Percentiles rank a stretch among this genome's conserved stretches.
Conservation (phyloP, 1,139 yeast species). For the Taphrina pruni region DNA sequence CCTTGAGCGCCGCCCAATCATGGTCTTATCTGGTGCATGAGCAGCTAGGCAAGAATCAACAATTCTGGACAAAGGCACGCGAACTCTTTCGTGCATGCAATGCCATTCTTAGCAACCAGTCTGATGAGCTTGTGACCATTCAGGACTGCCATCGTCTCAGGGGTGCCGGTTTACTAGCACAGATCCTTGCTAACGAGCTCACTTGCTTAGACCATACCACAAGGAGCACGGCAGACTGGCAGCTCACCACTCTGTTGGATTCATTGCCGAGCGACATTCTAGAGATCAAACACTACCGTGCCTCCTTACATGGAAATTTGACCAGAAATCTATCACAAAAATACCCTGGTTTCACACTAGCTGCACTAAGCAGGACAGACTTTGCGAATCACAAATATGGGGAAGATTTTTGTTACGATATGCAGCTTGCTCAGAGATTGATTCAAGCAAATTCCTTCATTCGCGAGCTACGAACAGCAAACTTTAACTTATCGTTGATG, state of each 20-base stretch:
- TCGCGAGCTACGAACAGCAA: conserved; percentile 63
- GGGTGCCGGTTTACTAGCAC: conserved; percentile 70
- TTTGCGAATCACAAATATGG: conserved; percentile 61
- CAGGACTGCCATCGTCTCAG: conserved; percentile 64
- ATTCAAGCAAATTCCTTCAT: conserved; percentile 59
- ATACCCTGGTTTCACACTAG: conserved; percentile 59
- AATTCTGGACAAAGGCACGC: conserved; percentile 43
- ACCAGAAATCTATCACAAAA: conserved; percentile 57
- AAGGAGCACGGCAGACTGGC: background rate
- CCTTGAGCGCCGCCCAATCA: conserved; percentile 52
- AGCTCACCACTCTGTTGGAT: conserved; percentile 53
- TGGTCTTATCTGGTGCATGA: conserved; percentile 49
- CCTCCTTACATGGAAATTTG: conserved; percentile 58
- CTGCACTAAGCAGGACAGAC: conserved; percentile 62
- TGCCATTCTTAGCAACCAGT: conserved; percentile 42
- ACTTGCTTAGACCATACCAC: conserved; percentile 57
- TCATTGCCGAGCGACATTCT: conserved; percentile 48
- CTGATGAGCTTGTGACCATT: conserved; percentile 50
- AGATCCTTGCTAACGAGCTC: conserved; percentile 73
- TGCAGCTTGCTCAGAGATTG: conserved; percentile 67
- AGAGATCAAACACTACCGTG: conserved; percentile 55
- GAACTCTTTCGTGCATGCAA: conserved; percentile 40
- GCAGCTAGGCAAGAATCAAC: conserved; percentile 47
- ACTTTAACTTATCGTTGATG: conserved; percentile 67
- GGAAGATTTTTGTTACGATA: conserved; percentile 62